A percentile compares a stretch with the other conserved stretches of the same genome.
phyloP scores from a whole-genome alignment of 2,329 filamentous ascomycete genomes.

The Clonostachys sp. region DNA sequence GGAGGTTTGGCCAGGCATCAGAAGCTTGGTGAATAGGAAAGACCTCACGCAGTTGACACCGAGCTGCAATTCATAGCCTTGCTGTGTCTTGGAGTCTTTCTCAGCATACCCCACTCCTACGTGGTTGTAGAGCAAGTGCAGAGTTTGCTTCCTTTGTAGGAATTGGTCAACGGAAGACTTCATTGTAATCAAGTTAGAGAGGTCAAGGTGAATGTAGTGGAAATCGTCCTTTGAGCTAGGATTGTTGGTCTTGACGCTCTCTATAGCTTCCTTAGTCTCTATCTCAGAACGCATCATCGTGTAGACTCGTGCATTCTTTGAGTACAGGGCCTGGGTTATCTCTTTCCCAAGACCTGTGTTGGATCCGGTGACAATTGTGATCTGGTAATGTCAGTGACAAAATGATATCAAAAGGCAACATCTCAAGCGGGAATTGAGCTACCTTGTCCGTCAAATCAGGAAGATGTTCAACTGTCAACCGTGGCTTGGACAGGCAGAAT shows the following conservation, averaged over 20 bases:
- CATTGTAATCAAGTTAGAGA: slow-evolving; percentile 21
- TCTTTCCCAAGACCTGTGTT: slow-evolving; percentile 39
- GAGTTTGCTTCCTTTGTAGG: slow-evolving; percentile 10
- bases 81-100: slow-evolving; percentile 23
- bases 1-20: slow-evolving; percentile 20
- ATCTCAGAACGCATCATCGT: slow-evolving; percentile 36
- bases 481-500: slow-evolving; percentile 24
- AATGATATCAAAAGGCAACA: not conserved
- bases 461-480: slow-evolving; percentile 33
- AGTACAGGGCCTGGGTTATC: slow-evolving; percentile 45
- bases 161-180: slow-evolving; percentile 16
- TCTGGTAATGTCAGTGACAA: slow-evolving; percentile 11
- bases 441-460: slow-evolving; percentile 32
- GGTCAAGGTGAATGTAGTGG: slow-evolving; percentile 34
- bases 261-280: slow-evolving; percentile 35
- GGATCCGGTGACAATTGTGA: slow-evolving; percentile 42
- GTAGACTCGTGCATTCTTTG: slow-evolving; percentile 45
- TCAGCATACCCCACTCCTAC: slow-evolving; percentile 34
- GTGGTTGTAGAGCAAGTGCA: slow-evolving; percentile 33
- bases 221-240: slow-evolving; percentile 24
- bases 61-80: slow-evolving; percentile 32
- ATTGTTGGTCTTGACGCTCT: slow-evolving; percentile 24
- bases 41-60: slow-evolving; percentile 30
- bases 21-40: slow-evolving; percentile 28
- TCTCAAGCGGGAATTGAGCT: not conserved